These are phyloP conservation scores for Plectosphaerella plurivora DNA, from an alignment of 2,329 filamentous ascomycete species.

Conservation along the genomic window DNA sequence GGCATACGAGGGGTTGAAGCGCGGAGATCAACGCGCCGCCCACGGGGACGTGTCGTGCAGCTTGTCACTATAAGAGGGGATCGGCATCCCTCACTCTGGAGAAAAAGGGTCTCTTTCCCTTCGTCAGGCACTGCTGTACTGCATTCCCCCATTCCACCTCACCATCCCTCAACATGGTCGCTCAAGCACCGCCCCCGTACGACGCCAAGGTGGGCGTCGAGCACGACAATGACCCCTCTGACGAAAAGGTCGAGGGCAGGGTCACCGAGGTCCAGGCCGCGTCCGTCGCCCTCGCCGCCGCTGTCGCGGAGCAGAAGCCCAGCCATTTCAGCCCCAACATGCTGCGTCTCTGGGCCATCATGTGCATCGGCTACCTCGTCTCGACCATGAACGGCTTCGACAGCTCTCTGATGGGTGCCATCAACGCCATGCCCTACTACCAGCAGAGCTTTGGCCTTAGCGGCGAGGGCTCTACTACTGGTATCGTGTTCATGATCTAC, in stretches of 20 bases:
- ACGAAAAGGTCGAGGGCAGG: constrained; percentile 11
- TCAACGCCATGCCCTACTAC: constrained; percentile 43
- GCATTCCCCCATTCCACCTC: neutral
- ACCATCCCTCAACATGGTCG: neutral
- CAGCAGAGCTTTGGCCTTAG: constrained; percentile 37
- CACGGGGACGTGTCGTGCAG: neutral
- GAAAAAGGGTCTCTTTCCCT: neutral
- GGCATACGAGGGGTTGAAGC: too few relatives aligned
- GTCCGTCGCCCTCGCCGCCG: constrained; percentile 28
- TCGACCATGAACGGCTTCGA: constrained; percentile 33
- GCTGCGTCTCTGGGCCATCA: constrained; percentile 23
- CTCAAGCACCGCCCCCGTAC: neutral
- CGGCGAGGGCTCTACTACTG: constrained; percentile 38
- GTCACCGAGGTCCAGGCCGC: constrained; percentile 28
- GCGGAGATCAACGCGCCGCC: too few relatives aligned
- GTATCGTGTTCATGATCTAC: constrained; percentile 40
- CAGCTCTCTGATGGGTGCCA: constrained; percentile 28
- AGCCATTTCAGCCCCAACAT: constrained; percentile 26
- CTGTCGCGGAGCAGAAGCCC: constrained; percentile 27
- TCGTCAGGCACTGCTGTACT: neutral
- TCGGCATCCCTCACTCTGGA: neutral
- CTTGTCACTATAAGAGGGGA: neutral
- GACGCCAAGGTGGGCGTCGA: neutral
- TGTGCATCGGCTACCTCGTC: constrained; percentile 19
- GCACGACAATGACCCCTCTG: neutral